Conservation (phyloP, 83 land plant genomes). For the Thuja plicata region DNA sequence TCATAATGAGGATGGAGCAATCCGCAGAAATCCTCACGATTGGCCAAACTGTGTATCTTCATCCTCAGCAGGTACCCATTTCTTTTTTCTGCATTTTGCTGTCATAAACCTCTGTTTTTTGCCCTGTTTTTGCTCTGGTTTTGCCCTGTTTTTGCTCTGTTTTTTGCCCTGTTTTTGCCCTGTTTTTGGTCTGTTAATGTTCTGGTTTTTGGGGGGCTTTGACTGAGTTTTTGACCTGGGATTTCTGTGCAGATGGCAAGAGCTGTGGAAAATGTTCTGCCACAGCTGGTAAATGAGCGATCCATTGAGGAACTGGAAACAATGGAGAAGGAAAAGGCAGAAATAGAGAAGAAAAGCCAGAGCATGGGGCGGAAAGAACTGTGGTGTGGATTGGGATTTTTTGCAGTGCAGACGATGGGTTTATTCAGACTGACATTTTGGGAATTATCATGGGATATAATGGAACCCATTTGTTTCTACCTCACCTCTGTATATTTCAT, state of each 20-base stretch:
- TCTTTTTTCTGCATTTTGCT: background rate
- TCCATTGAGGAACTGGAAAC: background rate
- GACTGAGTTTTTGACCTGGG: background rate
- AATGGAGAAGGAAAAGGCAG: constrained; percentile 17
- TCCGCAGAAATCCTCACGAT: constrained; percentile 14
- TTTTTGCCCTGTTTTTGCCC: too few relatives aligned
- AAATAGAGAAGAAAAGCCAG: background rate
- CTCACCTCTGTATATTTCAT: constrained; percentile 16
- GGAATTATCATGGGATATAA: constrained; percentile 32
- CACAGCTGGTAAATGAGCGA: background rate
- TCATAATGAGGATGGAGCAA: constrained; percentile 12
- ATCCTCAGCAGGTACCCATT: constrained; percentile 17
- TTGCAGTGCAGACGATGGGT: constrained; percentile 7
- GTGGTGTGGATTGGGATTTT: constrained; percentile 14
- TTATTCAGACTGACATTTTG: constrained; percentile 27
- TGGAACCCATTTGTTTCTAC: constrained; percentile 31
- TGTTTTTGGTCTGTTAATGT: too few relatives aligned
- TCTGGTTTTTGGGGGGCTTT: background rate
- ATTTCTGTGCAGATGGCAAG: constrained; percentile 4
- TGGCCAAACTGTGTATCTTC: constrained; percentile 6
- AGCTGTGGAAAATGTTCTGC: background rate
- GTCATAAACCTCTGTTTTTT: background rate
- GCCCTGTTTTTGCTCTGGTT: too few relatives aligned
- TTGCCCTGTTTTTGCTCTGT: too few relatives aligned
- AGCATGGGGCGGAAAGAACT: constrained; percentile 19